Conservation (phyloP, 2,329 filamentous ascomycete species). For the Blastomyces parvus region DNA sequence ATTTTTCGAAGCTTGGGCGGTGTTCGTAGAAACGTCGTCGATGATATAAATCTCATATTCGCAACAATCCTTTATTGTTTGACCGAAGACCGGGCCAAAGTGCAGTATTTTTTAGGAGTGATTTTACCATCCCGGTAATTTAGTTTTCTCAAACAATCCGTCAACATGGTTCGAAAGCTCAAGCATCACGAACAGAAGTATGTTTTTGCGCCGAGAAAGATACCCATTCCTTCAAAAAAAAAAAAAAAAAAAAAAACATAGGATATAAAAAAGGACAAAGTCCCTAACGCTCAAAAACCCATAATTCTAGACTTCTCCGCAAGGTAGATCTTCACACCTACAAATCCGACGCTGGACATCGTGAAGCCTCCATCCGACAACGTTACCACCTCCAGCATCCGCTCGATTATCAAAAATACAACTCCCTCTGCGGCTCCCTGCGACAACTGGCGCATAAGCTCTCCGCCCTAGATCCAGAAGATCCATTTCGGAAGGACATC, state of each 20-base stretch:
- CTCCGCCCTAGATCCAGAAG: constrained; percentile 68
- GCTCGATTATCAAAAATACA: constrained; percentile 67
- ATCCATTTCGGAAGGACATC: constrained; percentile 67
- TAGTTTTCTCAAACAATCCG: constrained; percentile 2
- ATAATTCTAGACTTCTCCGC: constrained; percentile 52
- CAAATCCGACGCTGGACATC: constrained; percentile 78
- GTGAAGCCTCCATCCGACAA: constrained; percentile 67
- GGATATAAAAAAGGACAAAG: no score
- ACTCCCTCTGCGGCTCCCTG: constrained; percentile 64
- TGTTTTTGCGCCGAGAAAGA: background rate
- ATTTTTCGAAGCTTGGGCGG: background rate
- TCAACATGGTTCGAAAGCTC: constrained; percentile 80
- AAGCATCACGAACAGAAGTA: constrained; percentile 92
- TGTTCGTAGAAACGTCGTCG: background rate
- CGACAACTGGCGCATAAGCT: constrained; percentile 84
- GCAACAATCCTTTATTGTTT: background rate
- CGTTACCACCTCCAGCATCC: constrained; percentile 89
- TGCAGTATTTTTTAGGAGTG: no score
- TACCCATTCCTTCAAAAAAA: no score
- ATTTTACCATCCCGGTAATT: background rate
- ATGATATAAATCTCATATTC: background rate
- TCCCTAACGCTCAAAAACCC: constrained; percentile 8
- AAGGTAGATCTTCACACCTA: constrained; percentile 94
- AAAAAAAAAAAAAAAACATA: no score
- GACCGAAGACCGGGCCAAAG: background rate